These are phyloP conservation scores for Botrytis fabae DNA, from an alignment of 2,329 filamentous ascomycete genomes.

Conservation along the genomic window DNA sequence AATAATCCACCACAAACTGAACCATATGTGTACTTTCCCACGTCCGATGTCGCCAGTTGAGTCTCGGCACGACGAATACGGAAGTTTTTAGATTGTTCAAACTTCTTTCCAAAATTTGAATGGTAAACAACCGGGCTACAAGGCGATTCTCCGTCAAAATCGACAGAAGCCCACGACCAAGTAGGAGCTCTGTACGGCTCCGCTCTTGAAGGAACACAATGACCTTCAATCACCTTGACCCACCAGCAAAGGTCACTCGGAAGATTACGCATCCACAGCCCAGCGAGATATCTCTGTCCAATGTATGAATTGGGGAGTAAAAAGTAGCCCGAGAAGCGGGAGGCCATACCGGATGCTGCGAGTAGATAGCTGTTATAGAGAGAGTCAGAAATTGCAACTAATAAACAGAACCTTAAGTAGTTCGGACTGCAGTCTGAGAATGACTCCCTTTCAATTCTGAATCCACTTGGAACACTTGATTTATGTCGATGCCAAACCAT, in stretches of 20 bases:
- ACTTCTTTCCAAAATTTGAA: background rate
- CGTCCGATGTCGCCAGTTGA: background rate
- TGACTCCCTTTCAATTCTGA: background rate
- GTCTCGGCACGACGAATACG: background rate
- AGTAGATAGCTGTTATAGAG: background rate
- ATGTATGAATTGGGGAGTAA: background rate
- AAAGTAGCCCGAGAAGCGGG: background rate
- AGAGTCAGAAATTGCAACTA: background rate
- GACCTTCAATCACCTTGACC: background rate
- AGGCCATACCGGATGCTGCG: background rate
- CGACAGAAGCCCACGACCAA: conserved; percentile 11
- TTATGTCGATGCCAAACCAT: background rate
- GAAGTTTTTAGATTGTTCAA: background rate
- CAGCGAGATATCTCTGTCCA: background rate
- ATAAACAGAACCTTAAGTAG: background rate
- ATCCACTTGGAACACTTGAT: background rate
- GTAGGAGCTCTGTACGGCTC: background rate
- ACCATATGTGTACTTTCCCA: background rate
- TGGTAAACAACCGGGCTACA: background rate
- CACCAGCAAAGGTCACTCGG: background rate
- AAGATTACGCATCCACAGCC: background rate
- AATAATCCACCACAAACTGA: background rate
- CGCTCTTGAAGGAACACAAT: background rate
- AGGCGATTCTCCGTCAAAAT: background rate
- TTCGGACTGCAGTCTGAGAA: background rate